Evolutionary conservation across 208 protist species (phyloP).

Genomic region (Leishmania mexicana): DNA sequence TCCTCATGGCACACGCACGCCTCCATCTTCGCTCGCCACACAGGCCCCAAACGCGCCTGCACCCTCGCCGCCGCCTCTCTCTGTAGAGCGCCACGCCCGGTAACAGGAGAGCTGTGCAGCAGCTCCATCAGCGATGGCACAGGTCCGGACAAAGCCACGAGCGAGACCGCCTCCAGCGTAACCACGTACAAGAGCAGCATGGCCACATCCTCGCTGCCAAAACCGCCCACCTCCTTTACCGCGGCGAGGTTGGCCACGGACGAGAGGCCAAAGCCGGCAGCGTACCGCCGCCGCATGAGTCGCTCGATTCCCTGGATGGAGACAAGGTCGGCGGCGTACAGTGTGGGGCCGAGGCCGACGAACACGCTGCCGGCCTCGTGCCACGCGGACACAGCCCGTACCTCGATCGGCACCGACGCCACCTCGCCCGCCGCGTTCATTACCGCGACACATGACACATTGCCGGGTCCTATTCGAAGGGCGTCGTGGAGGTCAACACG

Average conservation of each 20-base stretch:
- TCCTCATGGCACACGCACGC: constrained; percentile 32
- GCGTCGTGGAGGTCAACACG: constrained; percentile 27
- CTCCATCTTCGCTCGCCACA: constrained; percentile 4
- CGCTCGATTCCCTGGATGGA: constrained; percentile 61
- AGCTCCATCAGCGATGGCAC: constrained; percentile 70
- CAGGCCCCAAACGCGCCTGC: constrained; percentile 14
- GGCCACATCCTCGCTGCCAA: constrained; percentile 44
- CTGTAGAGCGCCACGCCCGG: not conserved
- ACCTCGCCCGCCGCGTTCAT: constrained; percentile 74
- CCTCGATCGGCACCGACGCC: constrained; percentile 54
- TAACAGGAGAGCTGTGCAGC: constrained; percentile 15
- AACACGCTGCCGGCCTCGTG: constrained; percentile 63
- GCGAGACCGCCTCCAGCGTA: constrained; percentile 56
- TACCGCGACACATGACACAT: constrained; percentile 61
- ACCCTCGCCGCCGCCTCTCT: not conserved
- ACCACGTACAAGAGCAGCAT: constrained; percentile 61
- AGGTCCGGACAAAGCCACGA: constrained; percentile 42
- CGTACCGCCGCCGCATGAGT: constrained; percentile 68
- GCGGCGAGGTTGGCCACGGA: constrained; percentile 52
- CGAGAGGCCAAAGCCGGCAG: constrained; percentile 69
- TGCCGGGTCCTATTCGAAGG: constrained; percentile 45
- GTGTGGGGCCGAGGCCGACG: constrained; percentile 56
- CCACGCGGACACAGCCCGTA: constrained; percentile 53
- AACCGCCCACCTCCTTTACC: constrained; percentile 27
- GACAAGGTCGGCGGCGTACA: constrained; percentile 55